phyloP scores from a whole-genome alignment of 2,329 filamentous ascomycete genomes.

The Ophiostoma angusticollis region DNA sequence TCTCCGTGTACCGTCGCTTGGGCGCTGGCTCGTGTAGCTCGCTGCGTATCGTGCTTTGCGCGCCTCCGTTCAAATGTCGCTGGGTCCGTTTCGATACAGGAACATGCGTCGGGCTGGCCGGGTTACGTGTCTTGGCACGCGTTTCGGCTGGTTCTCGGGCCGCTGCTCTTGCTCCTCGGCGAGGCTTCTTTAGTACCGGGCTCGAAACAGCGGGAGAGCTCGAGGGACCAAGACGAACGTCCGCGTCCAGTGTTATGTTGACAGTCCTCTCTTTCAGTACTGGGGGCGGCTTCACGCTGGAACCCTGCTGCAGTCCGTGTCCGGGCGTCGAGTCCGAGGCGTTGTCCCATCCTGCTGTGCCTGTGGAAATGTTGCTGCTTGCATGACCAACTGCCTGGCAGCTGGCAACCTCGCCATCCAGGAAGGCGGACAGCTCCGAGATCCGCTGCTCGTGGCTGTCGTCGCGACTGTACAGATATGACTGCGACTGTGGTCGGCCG shows the following conservation, averaged over 20 bases:
- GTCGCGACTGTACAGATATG: background rate
- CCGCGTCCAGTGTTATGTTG: background rate
- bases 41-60: background rate
- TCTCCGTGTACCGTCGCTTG: background rate
- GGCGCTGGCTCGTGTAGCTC: background rate
- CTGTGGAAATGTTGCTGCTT: background rate
- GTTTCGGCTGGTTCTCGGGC: background rate
- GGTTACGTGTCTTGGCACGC: background rate
- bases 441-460: constrained; percentile 5
- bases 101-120: constrained; percentile 1
- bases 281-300: constrained; percentile 6
- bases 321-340: constrained; percentile 1
- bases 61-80: no score
- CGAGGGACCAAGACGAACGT: background rate
- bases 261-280: background rate
- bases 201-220: constrained; percentile 1
- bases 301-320: background rate
- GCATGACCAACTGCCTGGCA: background rate
- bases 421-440: constrained; percentile 5
- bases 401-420: constrained; percentile 4
- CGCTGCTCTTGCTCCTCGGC: background rate
- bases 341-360: background rate
- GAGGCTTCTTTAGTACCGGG: background rate
- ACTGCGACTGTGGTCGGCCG: background rate
- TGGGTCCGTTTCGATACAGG: no score